Evolutionary conservation across 208 protist species (phyloP).

Genomic region (Trypanosoma mega): DNA sequence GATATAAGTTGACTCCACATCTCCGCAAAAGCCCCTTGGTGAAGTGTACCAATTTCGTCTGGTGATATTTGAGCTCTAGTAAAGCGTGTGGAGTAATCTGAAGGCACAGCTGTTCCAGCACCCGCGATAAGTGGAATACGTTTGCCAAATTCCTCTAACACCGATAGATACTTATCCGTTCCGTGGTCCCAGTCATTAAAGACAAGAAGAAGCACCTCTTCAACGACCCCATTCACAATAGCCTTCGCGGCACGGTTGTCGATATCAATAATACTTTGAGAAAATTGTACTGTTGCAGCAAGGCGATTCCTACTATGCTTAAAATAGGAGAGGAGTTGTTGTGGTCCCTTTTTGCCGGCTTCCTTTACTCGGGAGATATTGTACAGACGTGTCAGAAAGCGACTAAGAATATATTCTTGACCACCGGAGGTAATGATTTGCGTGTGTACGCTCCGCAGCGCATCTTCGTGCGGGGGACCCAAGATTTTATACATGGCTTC

Average conservation of each 20-base stretch:
- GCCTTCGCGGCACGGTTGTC: conserved; percentile 22
- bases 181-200: conserved; percentile 56
- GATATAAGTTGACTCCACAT: neutral
- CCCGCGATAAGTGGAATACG: neutral
- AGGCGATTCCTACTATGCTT: neutral
- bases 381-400: conserved; percentile 29
- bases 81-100: no score
- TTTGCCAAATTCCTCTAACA: conserved; percentile 22
- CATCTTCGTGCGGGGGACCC: neutral
- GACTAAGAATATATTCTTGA: neutral
- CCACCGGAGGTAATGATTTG: neutral
- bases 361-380: neutral
- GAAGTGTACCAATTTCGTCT: neutral
- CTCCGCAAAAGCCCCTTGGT: neutral
- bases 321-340: conserved; percentile 17
- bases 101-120: neutral
- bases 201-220: conserved; percentile 52
- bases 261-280: conserved; percentile 37
- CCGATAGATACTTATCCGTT: conserved; percentile 27
- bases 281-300: neutral
- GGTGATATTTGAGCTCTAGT: neutral
- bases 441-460: neutral
- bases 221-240: conserved; percentile 1
- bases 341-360: neutral
- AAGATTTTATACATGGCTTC: no score